Evolutionary conservation across 2,329 filamentous ascomycete genomes (phyloP), one percentile per base, ranked within the genome.

Genomic region (Apiospora aurea): DNA sequence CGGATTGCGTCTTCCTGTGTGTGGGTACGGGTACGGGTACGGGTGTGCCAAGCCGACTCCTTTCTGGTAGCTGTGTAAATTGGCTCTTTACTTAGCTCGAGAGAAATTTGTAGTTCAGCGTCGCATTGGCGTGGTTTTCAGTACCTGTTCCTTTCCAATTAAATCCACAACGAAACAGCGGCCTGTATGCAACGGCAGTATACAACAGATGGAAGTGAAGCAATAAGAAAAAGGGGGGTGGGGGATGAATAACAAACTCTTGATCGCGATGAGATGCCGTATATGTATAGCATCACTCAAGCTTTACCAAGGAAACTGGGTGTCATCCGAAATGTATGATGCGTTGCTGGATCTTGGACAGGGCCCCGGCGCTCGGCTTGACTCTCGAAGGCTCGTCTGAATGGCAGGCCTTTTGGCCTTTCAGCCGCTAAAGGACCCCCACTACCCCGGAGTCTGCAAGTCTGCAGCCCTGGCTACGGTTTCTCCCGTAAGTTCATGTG

Each of bases 401-500:
- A 64, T n/a, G 41, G 21, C 57, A 64, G 34, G 29, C 57, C 57
- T 64, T 64, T 64, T 34, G 34, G 29, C 57, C 57, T 64, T 64
- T 64, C 57, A 64, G 34, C 57, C 57, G 34, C 57, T 64, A 64
- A 64, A 13, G 29, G 29, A 41, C 18, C 57, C 57, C 57, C 57
- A 64, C 34, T 64, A 61, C 57, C 57, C 29, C 57, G 8, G 57
- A 64, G 34, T 41, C 34, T 64, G 57, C 57, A 64, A 64, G 34
- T 41, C 34, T 64, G 57, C 57, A 64, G 57, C 57, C 57, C 57
- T 41, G 57, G 57, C 34, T 41, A 64, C 57, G 57, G 57, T 64
- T 64, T 64, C 57, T 41, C 57, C 57, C 57, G 57, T 64, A 64
- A 64, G 29, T 41, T 64, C 57, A 41, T n/a, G 6, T n/a, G 41